Evolutionary conservation across 2,329 filamentous ascomycete species (phyloP).

Genomic region (Zopfia rhizophila): DNA sequence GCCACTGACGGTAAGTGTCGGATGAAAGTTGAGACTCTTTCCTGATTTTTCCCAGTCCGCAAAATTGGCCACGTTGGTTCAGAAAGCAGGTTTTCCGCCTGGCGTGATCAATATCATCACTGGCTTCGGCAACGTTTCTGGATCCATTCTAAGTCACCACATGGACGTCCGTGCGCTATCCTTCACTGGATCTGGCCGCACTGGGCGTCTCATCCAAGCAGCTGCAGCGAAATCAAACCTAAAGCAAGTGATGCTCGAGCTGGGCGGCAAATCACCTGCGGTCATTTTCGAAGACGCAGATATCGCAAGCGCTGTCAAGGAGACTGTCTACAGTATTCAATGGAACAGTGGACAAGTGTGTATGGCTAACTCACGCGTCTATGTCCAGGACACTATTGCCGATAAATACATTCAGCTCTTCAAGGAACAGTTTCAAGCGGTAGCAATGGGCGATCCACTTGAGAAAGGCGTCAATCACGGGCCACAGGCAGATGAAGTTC

Average conservation of each 20-base stretch:
- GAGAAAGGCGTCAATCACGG: slow-evolving; percentile 76
- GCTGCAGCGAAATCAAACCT: slow-evolving; percentile 80
- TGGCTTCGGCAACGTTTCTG: slow-evolving; percentile 79
- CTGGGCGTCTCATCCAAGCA: slow-evolving; percentile 82
- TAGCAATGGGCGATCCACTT: slow-evolving; percentile 66
- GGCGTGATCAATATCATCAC: slow-evolving; percentile 86
- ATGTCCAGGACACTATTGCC: slow-evolving; percentile 65
- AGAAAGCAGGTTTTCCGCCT: slow-evolving; percentile 82
- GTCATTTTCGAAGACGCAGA: slow-evolving; percentile 83
- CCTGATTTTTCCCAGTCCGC: slow-evolving; percentile 77
- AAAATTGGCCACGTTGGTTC: slow-evolving; percentile 80
- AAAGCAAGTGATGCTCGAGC: slow-evolving; percentile 86
- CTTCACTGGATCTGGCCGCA: slow-evolving; percentile 86
- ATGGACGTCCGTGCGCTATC: slow-evolving; percentile 84
- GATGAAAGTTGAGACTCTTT: too few species aligned
- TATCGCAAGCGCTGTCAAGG: slow-evolving; percentile 75
- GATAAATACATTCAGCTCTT: slow-evolving; percentile 56
- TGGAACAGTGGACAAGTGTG: slow-evolving; percentile 69
- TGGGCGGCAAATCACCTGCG: slow-evolving; percentile 88
- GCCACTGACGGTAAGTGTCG: slow-evolving; percentile 80
- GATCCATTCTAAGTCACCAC: slow-evolving; percentile 80
- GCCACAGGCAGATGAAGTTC: slow-evolving; percentile 62
- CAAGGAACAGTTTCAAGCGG: slow-evolving; percentile 44
- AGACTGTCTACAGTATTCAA: slow-evolving; percentile 61
- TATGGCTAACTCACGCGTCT: slow-evolving; percentile 68